Evolutionary conservation across 768 basidiomycete species (phyloP).

Genomic region (Amanita pallidorosea): DNA sequence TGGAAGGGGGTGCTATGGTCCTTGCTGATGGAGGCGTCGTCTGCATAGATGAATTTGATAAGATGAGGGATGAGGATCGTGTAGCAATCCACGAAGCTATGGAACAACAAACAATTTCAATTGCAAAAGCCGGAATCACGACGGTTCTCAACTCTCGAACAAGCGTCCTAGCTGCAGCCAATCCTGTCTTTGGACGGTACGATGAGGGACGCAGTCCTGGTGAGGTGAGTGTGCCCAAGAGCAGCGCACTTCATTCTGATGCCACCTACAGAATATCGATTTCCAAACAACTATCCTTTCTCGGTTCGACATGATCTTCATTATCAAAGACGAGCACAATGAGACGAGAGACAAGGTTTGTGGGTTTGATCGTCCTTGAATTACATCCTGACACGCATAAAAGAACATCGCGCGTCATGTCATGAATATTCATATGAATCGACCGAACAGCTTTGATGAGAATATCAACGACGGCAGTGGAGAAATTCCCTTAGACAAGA

Average conservation of each 20-base stretch:
- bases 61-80: constrained; percentile 98
- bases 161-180: constrained; percentile 92
- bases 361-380: constrained; percentile 8
- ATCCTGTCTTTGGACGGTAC: constrained; percentile 96
- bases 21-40: constrained; percentile 97
- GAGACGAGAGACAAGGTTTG: constrained; percentile 81
- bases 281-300: constrained; percentile 98
- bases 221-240: constrained; percentile 43
- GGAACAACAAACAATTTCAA: constrained; percentile 99
- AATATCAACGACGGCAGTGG: constrained; percentile 61
- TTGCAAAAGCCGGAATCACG: constrained; percentile 98
- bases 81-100: constrained; percentile 99
- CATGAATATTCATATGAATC: constrained; percentile 98
- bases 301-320: constrained; percentile 99
- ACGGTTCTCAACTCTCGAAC: constrained; percentile 95
- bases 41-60: constrained; percentile 99
- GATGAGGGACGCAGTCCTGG: constrained; percentile 95
- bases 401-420: constrained; percentile 95
- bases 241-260: not conserved
- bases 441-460: constrained; percentile 58
- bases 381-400: not conserved
- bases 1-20: constrained; percentile 99
- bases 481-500: constrained; percentile 94
- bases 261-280: constrained; percentile 65
- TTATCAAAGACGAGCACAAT: constrained; percentile 96